phyloP scores from a whole-genome alignment of 2,329 filamentous ascomycete genomes.

The Xylariaceae sp. region DNA sequence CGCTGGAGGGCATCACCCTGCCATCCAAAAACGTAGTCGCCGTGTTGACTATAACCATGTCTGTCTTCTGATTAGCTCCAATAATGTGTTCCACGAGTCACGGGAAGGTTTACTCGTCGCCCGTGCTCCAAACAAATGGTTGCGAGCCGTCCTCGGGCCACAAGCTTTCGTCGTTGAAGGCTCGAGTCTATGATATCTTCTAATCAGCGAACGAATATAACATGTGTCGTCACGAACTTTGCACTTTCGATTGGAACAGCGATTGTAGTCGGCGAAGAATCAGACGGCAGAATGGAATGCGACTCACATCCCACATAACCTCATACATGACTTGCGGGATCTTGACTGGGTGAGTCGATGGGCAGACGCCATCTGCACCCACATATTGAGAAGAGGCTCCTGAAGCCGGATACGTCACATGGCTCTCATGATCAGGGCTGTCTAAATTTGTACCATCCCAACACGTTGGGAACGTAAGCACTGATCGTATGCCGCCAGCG shows the following conservation, averaged over 20 bases:
- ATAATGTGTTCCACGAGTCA: neutral
- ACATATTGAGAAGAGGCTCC: constrained; percentile 29
- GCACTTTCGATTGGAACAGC: no score
- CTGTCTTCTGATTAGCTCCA: constrained; percentile 7
- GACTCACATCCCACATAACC: constrained; percentile 47
- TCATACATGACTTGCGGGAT: constrained; percentile 52
- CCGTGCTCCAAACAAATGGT: constrained; percentile 29
- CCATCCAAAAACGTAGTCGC: constrained; percentile 42
- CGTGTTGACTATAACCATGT: constrained; percentile 28
- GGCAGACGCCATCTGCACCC: constrained; percentile 40
- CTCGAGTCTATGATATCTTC: constrained; percentile 14
- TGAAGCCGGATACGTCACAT: constrained; percentile 46
- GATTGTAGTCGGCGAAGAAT: no score
- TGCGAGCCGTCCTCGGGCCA: constrained; percentile 29
- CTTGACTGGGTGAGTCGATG: constrained; percentile 46
- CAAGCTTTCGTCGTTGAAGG: constrained; percentile 25
- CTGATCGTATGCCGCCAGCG: constrained; percentile 42
- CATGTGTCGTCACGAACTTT: no score
- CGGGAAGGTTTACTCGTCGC: constrained; percentile 14
- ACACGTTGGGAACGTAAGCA: constrained; percentile 53
- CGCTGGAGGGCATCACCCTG: constrained; percentile 38
- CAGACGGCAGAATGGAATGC: no score
- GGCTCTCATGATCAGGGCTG: constrained; percentile 43
- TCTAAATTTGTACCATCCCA: constrained; percentile 51
- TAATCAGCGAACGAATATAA: constrained; percentile 1